phyloP scores from a whole-genome alignment of 495 filamentous ascomycete species.

The Arthonia radiata region DNA sequence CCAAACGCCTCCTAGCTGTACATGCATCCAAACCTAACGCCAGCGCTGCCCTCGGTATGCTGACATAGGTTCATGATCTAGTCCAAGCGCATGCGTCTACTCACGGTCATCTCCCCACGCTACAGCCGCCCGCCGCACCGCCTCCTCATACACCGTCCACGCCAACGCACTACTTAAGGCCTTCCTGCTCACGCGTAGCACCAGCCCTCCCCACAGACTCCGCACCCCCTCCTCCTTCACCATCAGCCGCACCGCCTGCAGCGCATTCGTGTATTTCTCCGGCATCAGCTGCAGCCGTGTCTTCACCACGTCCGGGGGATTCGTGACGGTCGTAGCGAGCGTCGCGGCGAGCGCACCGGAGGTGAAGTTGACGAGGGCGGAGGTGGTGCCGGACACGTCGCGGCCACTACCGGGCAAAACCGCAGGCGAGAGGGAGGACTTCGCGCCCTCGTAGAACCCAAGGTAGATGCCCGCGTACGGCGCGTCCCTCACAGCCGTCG shows the following conservation, averaged over 20 bases:
- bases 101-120: conserved; percentile 24
- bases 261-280: conserved; percentile 60
- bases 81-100: too few species aligned
- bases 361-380: conserved; percentile 59
- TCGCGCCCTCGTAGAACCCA: conserved; percentile 76
- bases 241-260: conserved; percentile 50
- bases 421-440: conserved; percentile 24
- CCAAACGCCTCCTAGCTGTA: too few species aligned
- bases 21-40: too few species aligned
- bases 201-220: conserved; percentile 68
- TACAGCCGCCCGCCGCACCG: conserved; percentile 52
- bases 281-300: conserved; percentile 84
- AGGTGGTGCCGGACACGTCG: conserved; percentile 13
- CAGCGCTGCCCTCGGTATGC: too few species aligned
- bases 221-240: conserved; percentile 55
- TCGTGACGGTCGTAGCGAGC: conserved; percentile 65
- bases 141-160: conserved; percentile 92
- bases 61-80: too few species aligned
- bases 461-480: conserved; percentile 93
- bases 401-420: conserved; percentile 5
- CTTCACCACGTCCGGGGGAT: conserved; percentile 93
- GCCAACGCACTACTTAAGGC: conserved; percentile 75
- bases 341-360: conserved; percentile 59
- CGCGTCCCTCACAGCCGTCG: conserved; percentile 78
- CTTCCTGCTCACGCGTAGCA: conserved; percentile 71